phyloP scores from a whole-genome alignment of 805 yeast species.

The Metschnikowia baotianmanensis region DNA sequence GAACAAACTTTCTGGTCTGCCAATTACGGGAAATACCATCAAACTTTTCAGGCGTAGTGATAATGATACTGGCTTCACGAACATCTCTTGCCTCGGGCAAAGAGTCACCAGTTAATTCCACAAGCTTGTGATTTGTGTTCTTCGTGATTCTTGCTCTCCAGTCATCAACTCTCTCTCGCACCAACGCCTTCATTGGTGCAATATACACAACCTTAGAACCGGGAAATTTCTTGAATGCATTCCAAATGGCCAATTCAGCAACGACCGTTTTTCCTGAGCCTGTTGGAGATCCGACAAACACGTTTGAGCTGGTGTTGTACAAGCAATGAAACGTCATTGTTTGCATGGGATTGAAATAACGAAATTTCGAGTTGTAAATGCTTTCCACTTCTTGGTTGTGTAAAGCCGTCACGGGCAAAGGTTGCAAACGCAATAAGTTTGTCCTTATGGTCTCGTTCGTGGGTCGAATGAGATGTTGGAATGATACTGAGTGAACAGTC shows the following conservation, averaged over 20 bases:
- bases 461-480: constrained; percentile 87
- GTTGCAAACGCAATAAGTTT: constrained; percentile 73
- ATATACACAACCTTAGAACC: constrained; percentile 78
- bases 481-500: constrained; percentile 70
- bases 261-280: constrained; percentile 98
- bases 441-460: constrained; percentile 85
- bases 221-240: constrained; percentile 82
- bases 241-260: constrained; percentile 96
- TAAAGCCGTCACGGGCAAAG: constrained; percentile 80
- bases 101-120: constrained; percentile 82
- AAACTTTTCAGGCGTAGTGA: constrained; percentile 84
- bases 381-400: constrained; percentile 64
- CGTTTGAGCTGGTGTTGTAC: constrained; percentile 74
- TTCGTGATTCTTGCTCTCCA: constrained; percentile 60
- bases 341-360: constrained; percentile 96
- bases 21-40: constrained; percentile 87
- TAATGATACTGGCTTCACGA: constrained; percentile 66
- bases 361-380: constrained; percentile 66
- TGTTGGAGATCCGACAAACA: constrained; percentile 95
- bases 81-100: constrained; percentile 69
- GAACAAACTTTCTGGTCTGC: constrained; percentile 76
- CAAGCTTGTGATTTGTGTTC: constrained; percentile 49
- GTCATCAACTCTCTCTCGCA: constrained; percentile 78
- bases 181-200: constrained; percentile 89
- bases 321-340: constrained; percentile 93